Base-by-base conservation (phyloP, 371 early-diverging fungal genomes). In the Syncephalastrum contaminatum region DNA sequence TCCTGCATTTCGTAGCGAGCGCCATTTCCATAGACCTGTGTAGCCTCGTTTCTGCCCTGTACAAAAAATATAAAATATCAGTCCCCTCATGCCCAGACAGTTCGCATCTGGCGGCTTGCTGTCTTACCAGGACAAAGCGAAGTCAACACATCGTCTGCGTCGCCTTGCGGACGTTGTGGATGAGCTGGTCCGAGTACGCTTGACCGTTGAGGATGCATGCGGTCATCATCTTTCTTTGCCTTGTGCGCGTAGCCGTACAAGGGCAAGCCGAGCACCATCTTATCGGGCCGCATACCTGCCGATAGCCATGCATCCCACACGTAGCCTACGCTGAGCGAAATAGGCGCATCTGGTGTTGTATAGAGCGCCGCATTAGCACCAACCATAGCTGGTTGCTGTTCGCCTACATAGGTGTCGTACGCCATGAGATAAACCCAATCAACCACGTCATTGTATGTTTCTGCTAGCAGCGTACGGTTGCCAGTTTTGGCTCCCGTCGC, bases 11-110 rank as follows among this genome's bases (percentile, higher is more conserved):
- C 87, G 82, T 51, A 89, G 39, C 56, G 82, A 81, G 46, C 68
- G 67, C 82, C 84, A 89, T 59, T 79, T 79, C 85, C 87, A 88
- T 6, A 77, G 52, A 13, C 53, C 53, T n/a, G 53, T 40, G 20
- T 41, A 52, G 6, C 53, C 53, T 12, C 14, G 18, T 30, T 30
- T 30, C 39, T 43, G 19, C 8, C 42, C 18, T 40, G n/a, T n/a
- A n/a, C n/a, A n/a, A n/a, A n/a, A n/a, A n/a, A n/a, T n/a, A n/a
- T n/a, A n/a, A n/a, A n/a, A 40, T 42, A 41, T 67, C 75, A 22
- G 72, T 67, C 8, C 63, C 43, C 25, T 7, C 7, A 7, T 25
- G 3, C 7, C 3, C 25, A 5, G 7, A 7, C 25, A 5, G 25
- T 4, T 25, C 25, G 7, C 25, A 25, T 7, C 25, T 5, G 25